Percentiles rank a stretch among this genome's conserved stretches.
These are phyloP conservation scores for Talaromyces sp. DNA, from an alignment of 2,329 filamentous ascomycete genomes.

Conservation along the genomic window DNA sequence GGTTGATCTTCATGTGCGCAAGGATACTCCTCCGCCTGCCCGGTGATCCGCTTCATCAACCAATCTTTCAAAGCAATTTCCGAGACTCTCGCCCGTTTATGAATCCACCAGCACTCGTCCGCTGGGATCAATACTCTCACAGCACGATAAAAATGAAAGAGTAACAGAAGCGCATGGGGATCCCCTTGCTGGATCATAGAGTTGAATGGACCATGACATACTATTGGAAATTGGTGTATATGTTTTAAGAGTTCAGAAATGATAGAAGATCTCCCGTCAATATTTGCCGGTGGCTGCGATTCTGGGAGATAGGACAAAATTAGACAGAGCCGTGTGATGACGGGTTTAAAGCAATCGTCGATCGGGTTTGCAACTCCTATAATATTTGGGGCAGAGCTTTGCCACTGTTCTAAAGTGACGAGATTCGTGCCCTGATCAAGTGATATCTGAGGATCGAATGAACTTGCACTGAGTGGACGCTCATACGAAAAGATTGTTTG, in stretches of 20 bases:
- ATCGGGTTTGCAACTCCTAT: neutral
- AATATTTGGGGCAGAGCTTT: neutral
- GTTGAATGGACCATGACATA: constrained; percentile 9
- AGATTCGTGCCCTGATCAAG: neutral
- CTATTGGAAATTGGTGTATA: constrained; percentile 13
- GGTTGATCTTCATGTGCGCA: too few relatives aligned
- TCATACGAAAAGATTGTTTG: constrained; percentile 3
- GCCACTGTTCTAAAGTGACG: neutral
- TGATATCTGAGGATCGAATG: neutral
- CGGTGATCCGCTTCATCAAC: neutral
- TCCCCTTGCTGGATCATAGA: constrained; percentile 11
- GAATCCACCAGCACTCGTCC: constrained; percentile 11
- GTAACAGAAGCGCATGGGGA: constrained; percentile 3
- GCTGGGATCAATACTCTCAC: constrained; percentile 6
- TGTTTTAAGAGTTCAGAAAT: neutral
- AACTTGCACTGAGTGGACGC: neutral
- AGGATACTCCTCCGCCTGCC: neutral
- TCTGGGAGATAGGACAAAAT: constrained; percentile 13
- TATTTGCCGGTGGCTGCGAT: neutral
- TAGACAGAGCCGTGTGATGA: constrained; percentile 13
- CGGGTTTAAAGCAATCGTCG: neutral
- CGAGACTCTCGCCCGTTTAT: constrained; percentile 9
- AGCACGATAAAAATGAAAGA: constrained; percentile 16
- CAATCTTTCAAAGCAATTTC: constrained; percentile 5
- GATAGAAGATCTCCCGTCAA: neutral